phyloP scores from a whole-genome alignment of 73 alveolate species.

The Blepharisma stoltei region DNA sequence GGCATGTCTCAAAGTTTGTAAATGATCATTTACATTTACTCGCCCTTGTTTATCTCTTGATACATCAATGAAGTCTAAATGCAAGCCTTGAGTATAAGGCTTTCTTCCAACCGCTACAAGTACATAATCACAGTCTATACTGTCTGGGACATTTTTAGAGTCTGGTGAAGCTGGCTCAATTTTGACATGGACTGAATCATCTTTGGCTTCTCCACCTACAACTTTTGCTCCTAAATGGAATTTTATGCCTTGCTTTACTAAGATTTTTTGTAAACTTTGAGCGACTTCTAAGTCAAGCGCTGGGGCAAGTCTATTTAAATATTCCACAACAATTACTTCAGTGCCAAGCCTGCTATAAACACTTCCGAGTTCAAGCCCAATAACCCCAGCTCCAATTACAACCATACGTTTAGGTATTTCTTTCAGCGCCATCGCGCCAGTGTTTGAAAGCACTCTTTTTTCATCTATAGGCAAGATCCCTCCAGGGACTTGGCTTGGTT shows the following conservation, averaged over 20 bases:
- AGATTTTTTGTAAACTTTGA: slow-evolving; percentile 68
- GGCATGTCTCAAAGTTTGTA: slow-evolving; percentile 45
- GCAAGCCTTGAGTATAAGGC: slow-evolving; percentile 76
- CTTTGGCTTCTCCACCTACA: slow-evolving; percentile 61
- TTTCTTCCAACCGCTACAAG: slow-evolving; percentile 89
- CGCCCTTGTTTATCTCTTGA: slow-evolving; percentile 64
- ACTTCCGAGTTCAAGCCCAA: slow-evolving; percentile 93
- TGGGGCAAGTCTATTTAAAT: slow-evolving; percentile 70
- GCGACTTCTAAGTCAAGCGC: slow-evolving; percentile 83
- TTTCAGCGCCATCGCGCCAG: slow-evolving; percentile 76
- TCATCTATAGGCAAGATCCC: slow-evolving; percentile 26
- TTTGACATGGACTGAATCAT: slow-evolving; percentile 37
- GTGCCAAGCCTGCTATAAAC: slow-evolving; percentile 91
- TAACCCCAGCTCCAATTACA: slow-evolving; percentile 96
- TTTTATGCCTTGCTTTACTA: slow-evolving; percentile 86
- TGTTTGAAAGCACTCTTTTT: slow-evolving; percentile 60
- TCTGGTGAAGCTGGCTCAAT: slow-evolving; percentile 42
- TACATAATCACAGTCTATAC: slow-evolving; percentile 67
- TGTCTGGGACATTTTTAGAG: neutral
- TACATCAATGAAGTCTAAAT: slow-evolving; percentile 71
- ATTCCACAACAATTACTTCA: slow-evolving; percentile 93
- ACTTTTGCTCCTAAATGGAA: slow-evolving; percentile 84
- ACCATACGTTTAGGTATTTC: slow-evolving; percentile 85
- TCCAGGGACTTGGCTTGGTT: slow-evolving; percentile 87
- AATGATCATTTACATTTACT: slow-evolving; percentile 46